These are phyloP conservation scores for Phytopythium ostracodes DNA, from an alignment of 352 stramenopile genomes.

Conservation along the genomic window DNA sequence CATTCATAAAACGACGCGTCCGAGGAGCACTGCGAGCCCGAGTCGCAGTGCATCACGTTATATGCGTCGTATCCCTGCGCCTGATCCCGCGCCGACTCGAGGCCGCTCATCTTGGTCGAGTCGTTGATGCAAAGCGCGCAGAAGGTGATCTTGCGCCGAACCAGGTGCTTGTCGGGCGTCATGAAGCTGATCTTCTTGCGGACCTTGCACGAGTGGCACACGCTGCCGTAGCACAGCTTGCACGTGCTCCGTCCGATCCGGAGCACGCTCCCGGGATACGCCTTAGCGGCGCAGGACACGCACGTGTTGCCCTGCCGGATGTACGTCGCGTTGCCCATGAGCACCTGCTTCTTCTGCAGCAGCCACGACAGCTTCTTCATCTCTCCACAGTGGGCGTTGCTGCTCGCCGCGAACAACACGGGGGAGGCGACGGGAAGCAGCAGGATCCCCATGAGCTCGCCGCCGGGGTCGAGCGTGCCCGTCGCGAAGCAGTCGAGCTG, in stretches of 20 bases:
- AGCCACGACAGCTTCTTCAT: slow-evolving; percentile 40
- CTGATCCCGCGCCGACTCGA: slow-evolving; percentile 23
- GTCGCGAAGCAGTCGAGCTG: slow-evolving; percentile 21
- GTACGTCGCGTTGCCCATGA: slow-evolving; percentile 4
- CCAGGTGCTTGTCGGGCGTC: slow-evolving; percentile 18
- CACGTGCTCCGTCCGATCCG: slow-evolving; percentile 14
- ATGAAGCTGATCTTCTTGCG: slow-evolving; percentile 36
- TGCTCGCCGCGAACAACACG: slow-evolving; percentile 16
- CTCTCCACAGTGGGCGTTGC: slow-evolving; percentile 22
- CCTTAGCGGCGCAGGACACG: slow-evolving; percentile 16
- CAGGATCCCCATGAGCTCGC: slow-evolving; percentile 16
- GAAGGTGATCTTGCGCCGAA: slow-evolving; percentile 27
- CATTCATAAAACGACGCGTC: slow-evolving; percentile 10
- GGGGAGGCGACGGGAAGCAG: slow-evolving; percentile 18
- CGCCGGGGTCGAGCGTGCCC: slow-evolving; percentile 25
- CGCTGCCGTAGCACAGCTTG: slow-evolving; percentile 24
- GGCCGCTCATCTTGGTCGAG: slow-evolving; percentile 14
- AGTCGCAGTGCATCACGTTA: slow-evolving; percentile 20
- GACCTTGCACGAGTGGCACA: slow-evolving; percentile 30
- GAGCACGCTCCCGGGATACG: slow-evolving; percentile 4
- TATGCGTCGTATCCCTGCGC: slow-evolving; percentile 20
- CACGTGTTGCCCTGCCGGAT: slow-evolving; percentile 9
- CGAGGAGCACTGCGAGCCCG: slow-evolving; percentile 22
- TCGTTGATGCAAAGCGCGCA: slow-evolving; percentile 22
- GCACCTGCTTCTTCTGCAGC: slow-evolving; percentile 18